Base-by-base conservation (phyloP, 495 filamentous ascomycete genomes). In the Umbilicaria muhlenbergii region DNA sequence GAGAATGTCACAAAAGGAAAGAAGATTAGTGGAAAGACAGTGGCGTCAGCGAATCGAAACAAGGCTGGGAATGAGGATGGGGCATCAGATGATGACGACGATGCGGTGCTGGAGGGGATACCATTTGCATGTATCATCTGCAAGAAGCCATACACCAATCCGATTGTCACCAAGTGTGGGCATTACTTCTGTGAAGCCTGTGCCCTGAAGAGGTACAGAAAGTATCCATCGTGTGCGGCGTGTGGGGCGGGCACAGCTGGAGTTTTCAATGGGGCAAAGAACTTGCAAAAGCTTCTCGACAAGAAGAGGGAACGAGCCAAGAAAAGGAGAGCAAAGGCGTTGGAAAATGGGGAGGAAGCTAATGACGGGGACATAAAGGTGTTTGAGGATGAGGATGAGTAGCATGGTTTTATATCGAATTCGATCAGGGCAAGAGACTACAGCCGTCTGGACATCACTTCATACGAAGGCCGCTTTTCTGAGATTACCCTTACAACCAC, bases 111-210 rank as follows among this genome's bases (percentile, higher is more conserved):
- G 28, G 82, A 92, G 57, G 81, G 76, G 45, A 94, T 96, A 28
- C 91, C 91, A 0, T 98, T 96, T 56, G 86, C 78, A n/a, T 98
- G 91, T 55, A 77, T 95, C 47, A 84, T 96, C 45, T 98, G 91
- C 67, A 77, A 77, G 54, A 75, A 75, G 35, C 61, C 77, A 8
- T 98, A 98, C 60, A 80, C 77, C 50, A 66, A 75, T 38, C 87
- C 91, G 2, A 78, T 96, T 15, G 65, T 88, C 11, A 98, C 91
- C 31, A 82, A 83, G 49, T 96, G 92, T 46, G 80, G 86, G 4
- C 92, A 96, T 58, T 96, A 95, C 54, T 98, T 96, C 49, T 98
- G 91, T 59, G 81, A 94, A 56, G 64, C 65, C 0, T 96, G 92
- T 58, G 91, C 89, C 32, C 62, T 98, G 49, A 70, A 81, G 53